phyloP scores from a whole-genome alignment of 352 stramenopile species.

The Pythium brassicae region DNA sequence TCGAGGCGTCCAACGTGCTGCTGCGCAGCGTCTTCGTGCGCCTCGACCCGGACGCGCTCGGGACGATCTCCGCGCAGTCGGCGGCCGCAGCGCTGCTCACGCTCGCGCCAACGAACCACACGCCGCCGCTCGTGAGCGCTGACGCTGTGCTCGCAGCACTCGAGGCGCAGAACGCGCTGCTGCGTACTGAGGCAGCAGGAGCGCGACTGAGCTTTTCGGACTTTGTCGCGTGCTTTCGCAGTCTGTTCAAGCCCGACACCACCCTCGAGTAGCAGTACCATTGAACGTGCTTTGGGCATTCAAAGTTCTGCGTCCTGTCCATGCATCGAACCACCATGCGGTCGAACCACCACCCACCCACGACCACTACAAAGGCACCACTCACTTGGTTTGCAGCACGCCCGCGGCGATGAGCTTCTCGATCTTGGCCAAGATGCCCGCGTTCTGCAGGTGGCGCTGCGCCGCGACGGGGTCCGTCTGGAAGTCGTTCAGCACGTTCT shows the following conservation, averaged over 20 bases:
- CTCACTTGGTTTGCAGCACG: constrained; percentile 93
- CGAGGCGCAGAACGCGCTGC: constrained; percentile 4
- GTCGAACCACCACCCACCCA: neutral
- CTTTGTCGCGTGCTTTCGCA: constrained; percentile 26
- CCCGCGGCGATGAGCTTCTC: constrained; percentile 98
- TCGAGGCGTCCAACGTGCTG: constrained; percentile 24
- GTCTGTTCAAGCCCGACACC: neutral
- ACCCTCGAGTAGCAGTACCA: too few relatives aligned
- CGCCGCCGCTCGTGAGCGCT: neutral
- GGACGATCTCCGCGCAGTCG: constrained; percentile 8
- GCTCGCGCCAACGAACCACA: constrained; percentile 17
- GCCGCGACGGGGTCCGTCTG: constrained; percentile 92
- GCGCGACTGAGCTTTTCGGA: constrained; percentile 21
- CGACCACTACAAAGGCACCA: neutral
- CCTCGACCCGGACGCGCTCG: constrained; percentile 12
- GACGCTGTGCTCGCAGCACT: constrained; percentile 17
- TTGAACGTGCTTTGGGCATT: too few relatives aligned
- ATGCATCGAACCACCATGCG: neutral
- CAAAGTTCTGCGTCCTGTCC: too few relatives aligned
- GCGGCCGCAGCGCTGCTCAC: constrained; percentile 15
- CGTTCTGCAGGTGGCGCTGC: constrained; percentile 93
- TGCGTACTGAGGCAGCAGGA: neutral
- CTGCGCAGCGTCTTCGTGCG: constrained; percentile 30
- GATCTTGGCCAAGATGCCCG: constrained; percentile 96
- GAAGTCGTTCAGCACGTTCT: constrained; percentile 98